These are phyloP conservation scores for Rhizopogon vesiculosus DNA, from an alignment of 768 basidiomycete species.

Conservation along the genomic window DNA sequence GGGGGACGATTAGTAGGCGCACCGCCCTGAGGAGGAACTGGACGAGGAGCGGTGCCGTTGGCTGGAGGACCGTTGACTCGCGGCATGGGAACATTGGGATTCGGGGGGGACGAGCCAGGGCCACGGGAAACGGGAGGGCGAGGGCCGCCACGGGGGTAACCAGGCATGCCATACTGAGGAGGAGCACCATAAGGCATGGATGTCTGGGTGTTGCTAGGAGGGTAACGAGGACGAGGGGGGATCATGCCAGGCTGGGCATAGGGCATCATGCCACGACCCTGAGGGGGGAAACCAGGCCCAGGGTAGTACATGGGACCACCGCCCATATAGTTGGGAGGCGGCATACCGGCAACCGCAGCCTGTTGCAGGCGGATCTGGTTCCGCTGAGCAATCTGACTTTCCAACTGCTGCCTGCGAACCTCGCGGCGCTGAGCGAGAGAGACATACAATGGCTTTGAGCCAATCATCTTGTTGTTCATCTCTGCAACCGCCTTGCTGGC, in stretches of 20 bases:
- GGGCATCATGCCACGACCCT: conserved; percentile 59
- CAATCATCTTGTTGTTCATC: conserved; percentile 99
- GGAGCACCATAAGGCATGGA: conserved; percentile 72
- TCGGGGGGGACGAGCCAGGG: conserved; percentile 66
- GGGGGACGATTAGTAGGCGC: conserved; percentile 39
- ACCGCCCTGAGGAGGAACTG: conserved; percentile 32
- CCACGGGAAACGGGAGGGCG: conserved; percentile 64
- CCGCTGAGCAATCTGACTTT: conserved; percentile 98
- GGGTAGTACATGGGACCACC: conserved; percentile 62
- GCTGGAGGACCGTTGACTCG: conserved; percentile 58
- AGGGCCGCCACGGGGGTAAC: conserved; percentile 56
- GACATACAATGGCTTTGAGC: conserved; percentile 96
- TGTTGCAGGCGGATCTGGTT: conserved; percentile 97
- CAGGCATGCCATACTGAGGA: conserved; percentile 72
- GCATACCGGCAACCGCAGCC: conserved; percentile 80
- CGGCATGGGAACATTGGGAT: conserved; percentile 56
- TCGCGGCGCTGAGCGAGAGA: conserved; percentile 98
- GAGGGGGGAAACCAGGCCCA: conserved; percentile 75
- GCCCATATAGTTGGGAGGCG: conserved; percentile 44
- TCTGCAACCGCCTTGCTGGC: conserved; percentile 99
- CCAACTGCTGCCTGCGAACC: conserved; percentile 95
- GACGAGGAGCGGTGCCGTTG: conserved; percentile 50
- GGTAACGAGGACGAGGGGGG: conserved; percentile 83
- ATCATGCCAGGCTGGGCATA: conserved; percentile 88
- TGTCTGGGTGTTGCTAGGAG: conserved; percentile 63